Base-by-base conservation (phyloP, 305 asterid genomes). In the Petunia hybrid region DNA sequence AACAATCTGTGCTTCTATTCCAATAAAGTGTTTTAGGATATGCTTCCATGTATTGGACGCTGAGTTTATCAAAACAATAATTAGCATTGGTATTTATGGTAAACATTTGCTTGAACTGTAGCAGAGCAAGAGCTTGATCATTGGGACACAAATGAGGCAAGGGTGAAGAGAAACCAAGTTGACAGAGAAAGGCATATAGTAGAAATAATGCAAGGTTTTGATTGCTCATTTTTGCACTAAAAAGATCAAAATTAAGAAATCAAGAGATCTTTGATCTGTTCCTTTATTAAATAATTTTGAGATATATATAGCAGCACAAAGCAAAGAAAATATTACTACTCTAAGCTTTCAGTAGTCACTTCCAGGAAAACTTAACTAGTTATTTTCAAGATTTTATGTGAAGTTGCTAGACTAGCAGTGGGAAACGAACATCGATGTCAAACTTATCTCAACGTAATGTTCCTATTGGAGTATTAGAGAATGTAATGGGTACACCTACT, bases 51-150 rank as follows among this genome's bases (percentile, higher is more conserved):
- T 6, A 1, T 22, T 57, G 63, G 63, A 6, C 45, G 40, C 45
- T 2, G 3, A 10, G 16, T 1, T 9, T 57, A 4, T n/a, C 0
- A 0, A 0, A 8, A 63, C 43, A 66, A 14, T 41, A 0, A 66
- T 5, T 0, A 66, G 74, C 53, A 6, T 66, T 0, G 7, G 53
- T 12, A 41, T 6, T 41, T 0, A 7, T 3, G 14, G 38, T 0
- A 41, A 67, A 67, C 13, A n/a, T 67, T 9, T 82, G 4, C 68
- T 69, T 82, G 78, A 85, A 80, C 22, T 41, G 48, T 22, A 83
- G 43, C 79, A 85, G 66, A 22, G 77, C 3, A 3, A 22, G 80
- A 31, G 45, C 73, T 22, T 77, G 79, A 41, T 63, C 65, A 31
- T 40, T 3, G 2, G 2, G 73, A 36, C 87, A 80, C 16, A 75